These are phyloP conservation scores for Colletotrichum neosansevieriae DNA, from an alignment of 2,329 filamentous ascomycete species.

Conservation along the genomic window DNA sequence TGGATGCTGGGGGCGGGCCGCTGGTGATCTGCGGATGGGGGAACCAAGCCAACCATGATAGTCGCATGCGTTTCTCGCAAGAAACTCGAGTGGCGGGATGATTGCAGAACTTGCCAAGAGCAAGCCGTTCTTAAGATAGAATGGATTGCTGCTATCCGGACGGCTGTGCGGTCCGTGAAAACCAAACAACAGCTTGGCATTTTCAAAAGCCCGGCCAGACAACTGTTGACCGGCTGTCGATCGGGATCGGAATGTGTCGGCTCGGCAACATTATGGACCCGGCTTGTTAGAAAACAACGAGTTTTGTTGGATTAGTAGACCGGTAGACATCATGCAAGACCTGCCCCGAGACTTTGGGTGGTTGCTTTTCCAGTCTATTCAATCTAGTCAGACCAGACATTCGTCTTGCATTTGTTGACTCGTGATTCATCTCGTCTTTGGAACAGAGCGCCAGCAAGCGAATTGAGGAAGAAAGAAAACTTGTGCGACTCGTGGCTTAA, in stretches of 20 bases:
- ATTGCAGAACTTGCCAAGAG: too few species aligned
- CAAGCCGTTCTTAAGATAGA: too few species aligned
- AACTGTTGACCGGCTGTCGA: too few species aligned
- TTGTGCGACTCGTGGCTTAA: background rate
- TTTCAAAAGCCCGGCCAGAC: too few species aligned
- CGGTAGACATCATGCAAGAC: background rate
- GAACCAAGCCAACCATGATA: too few species aligned
- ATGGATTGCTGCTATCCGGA: too few species aligned
- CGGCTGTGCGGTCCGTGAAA: too few species aligned
- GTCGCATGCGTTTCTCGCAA: too few species aligned
- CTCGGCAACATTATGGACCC: background rate
- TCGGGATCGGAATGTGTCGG: background rate
- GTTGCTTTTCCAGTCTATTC: slow-evolving; percentile 1
- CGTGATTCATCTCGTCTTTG: slow-evolving; percentile 1
- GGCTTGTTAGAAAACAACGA: background rate
- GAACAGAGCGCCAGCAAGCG: background rate
- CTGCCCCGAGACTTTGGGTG: background rate
- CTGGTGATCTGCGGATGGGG: background rate
- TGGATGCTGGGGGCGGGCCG: background rate
- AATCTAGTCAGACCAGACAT: slow-evolving; percentile 7
- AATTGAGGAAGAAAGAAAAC: background rate
- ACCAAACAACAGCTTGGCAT: too few species aligned
- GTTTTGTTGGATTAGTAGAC: background rate
- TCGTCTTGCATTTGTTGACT: background rate
- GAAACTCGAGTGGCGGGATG: too few species aligned